Evolutionary conservation across 208 protist species (phyloP).

Genomic region (Acanthamoeba polyphaga): DNA sequence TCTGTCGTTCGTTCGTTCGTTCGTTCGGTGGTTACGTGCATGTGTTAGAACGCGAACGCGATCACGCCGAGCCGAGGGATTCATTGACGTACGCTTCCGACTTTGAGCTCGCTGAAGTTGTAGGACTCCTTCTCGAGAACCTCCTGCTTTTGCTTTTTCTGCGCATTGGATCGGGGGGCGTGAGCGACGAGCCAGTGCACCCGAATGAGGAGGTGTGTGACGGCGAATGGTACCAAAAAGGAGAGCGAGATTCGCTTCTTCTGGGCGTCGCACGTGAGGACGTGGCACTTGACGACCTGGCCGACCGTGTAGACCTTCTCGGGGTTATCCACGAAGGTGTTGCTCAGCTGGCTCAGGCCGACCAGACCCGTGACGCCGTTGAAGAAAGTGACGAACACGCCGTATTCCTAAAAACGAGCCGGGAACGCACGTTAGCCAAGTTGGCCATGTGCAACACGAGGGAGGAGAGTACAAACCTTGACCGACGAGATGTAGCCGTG

Average conservation of each 20-base stretch:
- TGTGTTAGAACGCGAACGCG: background rate
- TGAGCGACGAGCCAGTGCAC: background rate
- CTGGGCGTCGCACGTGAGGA: slow-evolving; percentile 56
- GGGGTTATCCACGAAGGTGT: slow-evolving; percentile 8
- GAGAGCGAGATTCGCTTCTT: slow-evolving; percentile 53
- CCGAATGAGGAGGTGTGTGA: background rate
- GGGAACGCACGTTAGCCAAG: background rate
- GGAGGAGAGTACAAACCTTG: background rate
- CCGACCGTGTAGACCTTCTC: slow-evolving; percentile 32
- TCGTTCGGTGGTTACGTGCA: background rate
- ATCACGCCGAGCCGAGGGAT: background rate
- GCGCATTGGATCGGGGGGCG: background rate
- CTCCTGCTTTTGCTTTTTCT: slow-evolving; percentile 69
- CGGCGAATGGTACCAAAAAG: slow-evolving; percentile 46
- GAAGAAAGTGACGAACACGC: slow-evolving; percentile 72
- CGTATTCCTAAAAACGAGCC: slow-evolving; percentile 38
- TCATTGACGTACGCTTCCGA: slow-evolving; percentile 33
- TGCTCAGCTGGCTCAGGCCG: slow-evolving; percentile 59
- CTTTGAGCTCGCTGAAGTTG: slow-evolving; percentile 10
- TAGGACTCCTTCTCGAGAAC: slow-evolving; percentile 3
- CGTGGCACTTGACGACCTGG: slow-evolving; percentile 65
- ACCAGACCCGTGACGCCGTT: slow-evolving; percentile 63
- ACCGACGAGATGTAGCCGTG: slow-evolving; percentile 67
- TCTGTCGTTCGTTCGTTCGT: background rate
- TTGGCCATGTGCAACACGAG: background rate